phyloP scores from a whole-genome alignment of 768 basidiomycete species.

The Boletus edulis region DNA sequence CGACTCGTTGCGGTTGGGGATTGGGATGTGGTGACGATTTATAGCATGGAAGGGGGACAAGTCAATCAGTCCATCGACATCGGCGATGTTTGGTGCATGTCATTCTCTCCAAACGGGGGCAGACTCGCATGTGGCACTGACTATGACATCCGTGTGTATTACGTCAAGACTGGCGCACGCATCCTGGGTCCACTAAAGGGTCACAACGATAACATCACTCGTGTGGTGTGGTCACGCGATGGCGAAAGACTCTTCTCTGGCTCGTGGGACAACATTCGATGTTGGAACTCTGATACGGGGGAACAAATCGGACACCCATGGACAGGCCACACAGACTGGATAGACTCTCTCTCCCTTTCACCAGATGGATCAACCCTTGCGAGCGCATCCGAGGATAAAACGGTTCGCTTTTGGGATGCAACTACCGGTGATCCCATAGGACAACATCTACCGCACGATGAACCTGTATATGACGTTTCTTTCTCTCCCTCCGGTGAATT shows the following conservation, averaged over 20 bases:
- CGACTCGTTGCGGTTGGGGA: no score
- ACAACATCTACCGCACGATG: background rate
- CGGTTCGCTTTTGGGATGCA: background rate
- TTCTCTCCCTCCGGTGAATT: background rate
- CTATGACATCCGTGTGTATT: background rate
- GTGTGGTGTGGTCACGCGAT: background rate
- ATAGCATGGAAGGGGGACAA: no score
- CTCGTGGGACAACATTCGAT: no score
- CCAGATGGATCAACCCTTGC: background rate
- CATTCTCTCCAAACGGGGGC: no score
- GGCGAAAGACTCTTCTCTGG: background rate
- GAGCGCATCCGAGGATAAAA: background rate
- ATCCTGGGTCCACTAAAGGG: background rate
- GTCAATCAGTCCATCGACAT: no score
- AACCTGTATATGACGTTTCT: rapidly evolving
- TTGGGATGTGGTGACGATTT: no score
- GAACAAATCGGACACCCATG: background rate
- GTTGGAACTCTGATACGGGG: background rate
- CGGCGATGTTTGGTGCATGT: no score
- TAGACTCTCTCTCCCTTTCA: background rate
- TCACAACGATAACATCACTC: rapidly evolving
- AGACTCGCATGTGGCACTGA: no score
- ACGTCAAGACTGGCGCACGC: background rate
- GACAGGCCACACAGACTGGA: background rate
- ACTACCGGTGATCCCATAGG: background rate